Evolutionary conservation across 306 rosid genomes (phyloP).

Genomic region (Lathyrus sativus): DNA sequence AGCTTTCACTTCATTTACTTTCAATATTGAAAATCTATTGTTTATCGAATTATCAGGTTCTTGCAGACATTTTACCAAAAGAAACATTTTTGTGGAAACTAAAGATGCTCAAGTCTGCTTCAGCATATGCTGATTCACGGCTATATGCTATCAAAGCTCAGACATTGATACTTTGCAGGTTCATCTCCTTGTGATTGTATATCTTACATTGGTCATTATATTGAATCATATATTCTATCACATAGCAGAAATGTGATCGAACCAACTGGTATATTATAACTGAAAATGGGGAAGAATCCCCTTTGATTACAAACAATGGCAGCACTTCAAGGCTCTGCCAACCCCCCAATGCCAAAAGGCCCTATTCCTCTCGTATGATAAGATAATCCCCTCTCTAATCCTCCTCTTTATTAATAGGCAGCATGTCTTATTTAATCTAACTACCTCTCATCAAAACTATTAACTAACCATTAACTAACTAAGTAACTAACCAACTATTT

Average conservation of each 20-base stretch:
- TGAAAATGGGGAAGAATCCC: too few species aligned
- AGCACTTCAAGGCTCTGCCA: too few species aligned
- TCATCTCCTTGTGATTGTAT: slow-evolving; percentile 11
- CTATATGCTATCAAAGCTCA: slow-evolving; percentile 81
- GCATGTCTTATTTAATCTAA: too few species aligned
- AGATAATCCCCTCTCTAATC: too few species aligned
- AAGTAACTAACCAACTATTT: too few species aligned
- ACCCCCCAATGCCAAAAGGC: too few species aligned
- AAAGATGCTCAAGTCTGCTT: slow-evolving; percentile 73
- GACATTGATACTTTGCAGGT: slow-evolving; percentile 83
- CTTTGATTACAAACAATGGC: too few species aligned
- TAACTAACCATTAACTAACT: too few species aligned
- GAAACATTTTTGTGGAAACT: slow-evolving; percentile 85
- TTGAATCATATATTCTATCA: slow-evolving; percentile 4
- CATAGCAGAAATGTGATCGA: background rate
- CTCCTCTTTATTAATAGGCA: too few species aligned
- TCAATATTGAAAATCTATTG: slow-evolving; percentile 35
- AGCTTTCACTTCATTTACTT: slow-evolving; percentile 37
- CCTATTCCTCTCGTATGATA: too few species aligned
- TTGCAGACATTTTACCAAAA: slow-evolving; percentile 71
- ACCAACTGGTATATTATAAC: too few species aligned
- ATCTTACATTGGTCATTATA: slow-evolving; percentile 15
- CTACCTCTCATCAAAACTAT: too few species aligned
- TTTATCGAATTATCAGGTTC: slow-evolving; percentile 61
- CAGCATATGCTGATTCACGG: slow-evolving; percentile 66